Conservation (phyloP, 768 basidiomycete genomes). For the Leccinum fibrillosum region DNA sequence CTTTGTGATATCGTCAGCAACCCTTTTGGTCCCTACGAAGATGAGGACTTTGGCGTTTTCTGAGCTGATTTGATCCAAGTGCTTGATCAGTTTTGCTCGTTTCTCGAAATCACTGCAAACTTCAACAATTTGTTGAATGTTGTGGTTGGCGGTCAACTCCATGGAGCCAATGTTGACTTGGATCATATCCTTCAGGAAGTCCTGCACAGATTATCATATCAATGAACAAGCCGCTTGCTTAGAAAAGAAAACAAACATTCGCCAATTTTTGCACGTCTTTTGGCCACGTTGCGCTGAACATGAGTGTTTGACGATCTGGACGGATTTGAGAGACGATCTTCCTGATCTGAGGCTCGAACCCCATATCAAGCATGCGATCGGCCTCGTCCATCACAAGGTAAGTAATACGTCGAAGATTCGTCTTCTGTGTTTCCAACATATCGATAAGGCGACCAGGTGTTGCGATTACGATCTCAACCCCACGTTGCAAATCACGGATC, state of each 20-base stretch:
- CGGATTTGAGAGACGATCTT: conserved; percentile 98
- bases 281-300: conserved; percentile 99
- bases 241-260: conserved; percentile 45
- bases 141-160: conserved; percentile 98
- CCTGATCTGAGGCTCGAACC: conserved; percentile 99
- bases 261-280: conserved; percentile 99
- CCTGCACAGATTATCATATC: conserved; percentile 42
- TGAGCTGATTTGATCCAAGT: conserved; percentile 92
- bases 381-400: conserved; percentile 99
- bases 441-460: conserved; percentile 99
- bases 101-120: conserved; percentile 98
- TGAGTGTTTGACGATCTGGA: conserved; percentile 96
- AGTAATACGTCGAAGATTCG: conserved; percentile 92
- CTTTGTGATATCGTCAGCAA: conserved; percentile 98
- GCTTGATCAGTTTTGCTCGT: conserved; percentile 92
- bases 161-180: conserved; percentile 99
- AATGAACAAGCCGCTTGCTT: neutral
- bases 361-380: conserved; percentile 99
- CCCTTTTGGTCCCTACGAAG: conserved; percentile 96
- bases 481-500: conserved; percentile 95
- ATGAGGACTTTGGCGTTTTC: conserved; percentile 99
- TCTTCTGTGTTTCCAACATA: conserved; percentile 96
- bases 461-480: conserved; percentile 98
- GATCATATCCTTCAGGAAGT: conserved; percentile 94
- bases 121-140: conserved; percentile 93